Percentiles rank a stretch among this genome's conserved stretches.
Conservation (phyloP, 2,329 filamentous ascomycete species). For the Alternaria ethzedia region DNA sequence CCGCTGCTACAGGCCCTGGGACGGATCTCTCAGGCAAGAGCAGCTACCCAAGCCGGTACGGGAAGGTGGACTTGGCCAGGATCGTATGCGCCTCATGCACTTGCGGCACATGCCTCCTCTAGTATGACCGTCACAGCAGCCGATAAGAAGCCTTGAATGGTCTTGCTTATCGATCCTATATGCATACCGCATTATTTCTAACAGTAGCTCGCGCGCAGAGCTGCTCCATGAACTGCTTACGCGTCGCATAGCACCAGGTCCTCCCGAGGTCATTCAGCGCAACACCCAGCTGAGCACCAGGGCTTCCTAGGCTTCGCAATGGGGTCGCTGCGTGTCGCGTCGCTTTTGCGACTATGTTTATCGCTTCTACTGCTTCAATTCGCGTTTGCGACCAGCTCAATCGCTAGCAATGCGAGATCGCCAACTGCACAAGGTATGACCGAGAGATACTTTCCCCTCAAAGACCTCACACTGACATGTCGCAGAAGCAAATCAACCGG, state of each 20-base stretch:
- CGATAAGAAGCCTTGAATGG: slow-evolving; percentile 4
- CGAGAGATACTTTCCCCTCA: background rate
- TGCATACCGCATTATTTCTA: slow-evolving; percentile 13
- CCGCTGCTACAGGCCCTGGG: background rate
- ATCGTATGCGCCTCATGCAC: slow-evolving; percentile 19
- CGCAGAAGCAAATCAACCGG: slow-evolving; percentile 4
- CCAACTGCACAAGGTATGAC: slow-evolving; percentile 13
- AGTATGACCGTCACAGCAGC: slow-evolving; percentile 7
- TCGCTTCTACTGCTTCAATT: slow-evolving; percentile 7
- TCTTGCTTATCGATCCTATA: slow-evolving; percentile 11
- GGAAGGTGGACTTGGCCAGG: slow-evolving; percentile 21
- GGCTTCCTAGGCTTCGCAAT: background rate
- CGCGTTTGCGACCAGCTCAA: slow-evolving; percentile 9
- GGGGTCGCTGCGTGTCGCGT: slow-evolving; percentile 5
- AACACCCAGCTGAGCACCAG: background rate
- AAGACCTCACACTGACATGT: slow-evolving; percentile 4
- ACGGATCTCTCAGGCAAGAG: background rate
- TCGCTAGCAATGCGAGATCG: slow-evolving; percentile 2
- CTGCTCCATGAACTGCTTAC: slow-evolving; percentile 5
- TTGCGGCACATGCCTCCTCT: slow-evolving; percentile 17
- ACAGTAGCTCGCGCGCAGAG: slow-evolving; percentile 12
- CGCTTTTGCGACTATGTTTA: slow-evolving; percentile 3
- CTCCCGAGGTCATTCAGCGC: background rate
- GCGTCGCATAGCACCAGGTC: background rate
- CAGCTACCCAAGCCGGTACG: background rate